Evolutionary conservation across 179 eudicot species (phyloP).

Genomic region (Carnegiea gigantea): DNA sequence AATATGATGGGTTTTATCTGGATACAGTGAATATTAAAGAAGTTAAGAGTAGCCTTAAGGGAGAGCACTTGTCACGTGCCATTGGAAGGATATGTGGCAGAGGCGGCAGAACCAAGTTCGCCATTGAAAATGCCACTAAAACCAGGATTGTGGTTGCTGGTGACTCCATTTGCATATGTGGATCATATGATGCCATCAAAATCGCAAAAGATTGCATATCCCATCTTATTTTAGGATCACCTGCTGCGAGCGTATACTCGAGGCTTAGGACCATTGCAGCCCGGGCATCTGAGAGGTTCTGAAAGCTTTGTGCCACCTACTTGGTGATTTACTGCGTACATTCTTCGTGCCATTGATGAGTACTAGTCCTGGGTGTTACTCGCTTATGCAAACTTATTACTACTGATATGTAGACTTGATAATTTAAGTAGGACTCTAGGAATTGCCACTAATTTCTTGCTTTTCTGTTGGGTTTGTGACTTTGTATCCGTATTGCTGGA

Average conservation of each 20-base stretch:
- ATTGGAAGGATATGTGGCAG: slow-evolving; percentile 65
- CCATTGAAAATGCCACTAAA: slow-evolving; percentile 35
- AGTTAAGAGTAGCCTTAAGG: slow-evolving; percentile 46
- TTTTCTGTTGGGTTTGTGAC: no score
- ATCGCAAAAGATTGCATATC: slow-evolving; percentile 53
- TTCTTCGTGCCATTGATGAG: no score
- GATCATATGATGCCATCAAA: slow-evolving; percentile 47
- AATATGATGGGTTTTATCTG: slow-evolving; percentile 46
- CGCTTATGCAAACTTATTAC: no score
- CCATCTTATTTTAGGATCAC: slow-evolving; percentile 59
- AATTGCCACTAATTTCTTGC: no score
- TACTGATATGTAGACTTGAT: no score
- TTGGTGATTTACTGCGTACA: no score
- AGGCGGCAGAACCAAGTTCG: slow-evolving; percentile 60
- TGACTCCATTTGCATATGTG: slow-evolving; percentile 30
- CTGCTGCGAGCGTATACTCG: slow-evolving; percentile 62
- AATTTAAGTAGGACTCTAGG: no score
- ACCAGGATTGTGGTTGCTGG: no score
- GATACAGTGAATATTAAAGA: slow-evolving; percentile 38
- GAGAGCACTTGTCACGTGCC: slow-evolving; percentile 58
- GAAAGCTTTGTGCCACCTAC: no score
- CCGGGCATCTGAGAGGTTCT: slow-evolving; percentile 28
- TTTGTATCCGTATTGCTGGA: no score
- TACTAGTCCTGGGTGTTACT: no score
- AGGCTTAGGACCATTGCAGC: slow-evolving; percentile 53